Base-by-base conservation (phyloP, 1,284 basidiomycete genomes). In the Hemileia vastatrix region DNA sequence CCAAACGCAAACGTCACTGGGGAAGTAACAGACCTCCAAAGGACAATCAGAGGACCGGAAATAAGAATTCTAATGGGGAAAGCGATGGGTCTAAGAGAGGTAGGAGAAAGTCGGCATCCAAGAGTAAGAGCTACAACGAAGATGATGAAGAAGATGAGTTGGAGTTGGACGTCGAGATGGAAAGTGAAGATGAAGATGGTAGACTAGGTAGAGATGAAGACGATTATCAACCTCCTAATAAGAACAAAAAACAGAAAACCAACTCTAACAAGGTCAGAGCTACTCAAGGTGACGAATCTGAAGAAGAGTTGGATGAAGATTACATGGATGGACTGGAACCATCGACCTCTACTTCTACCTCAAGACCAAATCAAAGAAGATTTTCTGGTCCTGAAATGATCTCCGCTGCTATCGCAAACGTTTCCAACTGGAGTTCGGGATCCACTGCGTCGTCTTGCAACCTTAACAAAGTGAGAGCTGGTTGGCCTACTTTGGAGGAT, bases 1-100 rank as follows among this genome's bases (percentile, higher is more conserved):
- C 57, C 23, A 44, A 40, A 9, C 18, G 61, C 2, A 63, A 50
- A 36, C 15, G 61, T 11, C 69, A 71, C 21, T 71, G 69, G 69
- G 69, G 69, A 15, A 68, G 67, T 48, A 66, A 71, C 40, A 9
- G 36, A 40, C 36, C 36, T 40, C 36, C 36, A 40, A 40, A 40
- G 15, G 36, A 40, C 8, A 40, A 40, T 15, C 8, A 40, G 15
- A 40, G 13, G 36, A 40, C 8, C 11, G 36, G 36, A 15, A 40
- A 40, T 11, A 40, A 40, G 36, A 27, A 27, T 27, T 27, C 27
- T 27, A 27, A 27, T 27, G 27, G 27, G 27, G 27, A 27, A 27
- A 27, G 27, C 27, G 36, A 40, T 15, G 36, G 36, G 8, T 9
- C 8, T 11, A 40, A 40, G 36, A 40, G 36, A 40, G 36, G 36